Evolutionary conservation across 2,329 filamentous ascomycete genomes (phyloP).

Genomic region (Phialophora verrucosa): DNA sequence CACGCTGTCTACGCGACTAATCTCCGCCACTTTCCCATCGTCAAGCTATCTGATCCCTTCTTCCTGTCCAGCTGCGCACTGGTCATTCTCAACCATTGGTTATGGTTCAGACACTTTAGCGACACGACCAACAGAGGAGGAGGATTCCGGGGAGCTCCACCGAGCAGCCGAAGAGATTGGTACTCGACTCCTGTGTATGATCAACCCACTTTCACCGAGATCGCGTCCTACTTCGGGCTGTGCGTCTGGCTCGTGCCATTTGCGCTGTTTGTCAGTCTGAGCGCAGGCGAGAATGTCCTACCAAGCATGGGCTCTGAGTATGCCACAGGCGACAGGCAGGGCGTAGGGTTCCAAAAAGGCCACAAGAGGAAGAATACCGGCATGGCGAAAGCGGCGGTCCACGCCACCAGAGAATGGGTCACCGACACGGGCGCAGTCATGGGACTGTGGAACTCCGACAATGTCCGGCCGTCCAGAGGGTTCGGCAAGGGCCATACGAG

Average conservation of each 20-base stretch:
- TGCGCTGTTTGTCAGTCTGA: conserved; percentile 89
- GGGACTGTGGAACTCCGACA: conserved; percentile 67
- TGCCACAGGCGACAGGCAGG: conserved; percentile 59
- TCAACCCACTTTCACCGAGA: conserved; percentile 86
- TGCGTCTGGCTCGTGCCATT: conserved; percentile 98
- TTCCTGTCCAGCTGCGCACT: conserved; percentile 84
- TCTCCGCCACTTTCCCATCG: conserved; percentile 74
- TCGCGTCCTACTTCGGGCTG: conserved; percentile 92
- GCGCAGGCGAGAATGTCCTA: conserved; percentile 91
- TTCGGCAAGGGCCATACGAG: conserved; percentile 4
- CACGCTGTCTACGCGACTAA: conserved; percentile 90
- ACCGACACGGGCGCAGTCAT: conserved; percentile 67
- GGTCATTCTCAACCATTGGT: conserved; percentile 87
- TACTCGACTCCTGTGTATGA: conserved; percentile 49
- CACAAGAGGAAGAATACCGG: conserved; percentile 59
- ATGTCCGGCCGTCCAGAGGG: conserved; percentile 43
- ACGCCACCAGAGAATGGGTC: conserved; percentile 64
- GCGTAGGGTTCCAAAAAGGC: conserved; percentile 41
- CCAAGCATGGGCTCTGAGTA: conserved; percentile 87
- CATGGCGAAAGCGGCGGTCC: conserved; percentile 69
- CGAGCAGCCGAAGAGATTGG: conserved; percentile 34
- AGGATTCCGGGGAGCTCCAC: conserved; percentile 54
- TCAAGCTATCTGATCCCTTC: conserved; percentile 84
- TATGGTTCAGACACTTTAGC: conserved; percentile 96
- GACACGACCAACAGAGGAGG: conserved; percentile 48